Base-by-base conservation (phyloP, 129 eudicot species). In the Apium graveolens region DNA sequence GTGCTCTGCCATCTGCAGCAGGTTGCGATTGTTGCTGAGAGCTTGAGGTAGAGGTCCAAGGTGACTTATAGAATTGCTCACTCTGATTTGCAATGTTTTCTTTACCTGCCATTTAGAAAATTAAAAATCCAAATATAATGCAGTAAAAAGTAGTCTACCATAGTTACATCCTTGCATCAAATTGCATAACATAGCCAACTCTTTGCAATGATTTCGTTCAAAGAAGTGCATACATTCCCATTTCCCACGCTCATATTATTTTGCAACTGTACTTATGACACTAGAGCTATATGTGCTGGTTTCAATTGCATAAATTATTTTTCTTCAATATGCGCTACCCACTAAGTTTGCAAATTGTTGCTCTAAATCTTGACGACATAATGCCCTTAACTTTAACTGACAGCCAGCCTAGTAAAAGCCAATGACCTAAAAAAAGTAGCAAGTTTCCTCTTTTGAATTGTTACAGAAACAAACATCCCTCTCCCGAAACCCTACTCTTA, bases 31-130 rank as follows among this genome's bases (percentile, higher is more conserved):
- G 87, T 48, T 89, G 91, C 63, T 84, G 97, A 8, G 84, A 75
- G 77, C 81, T 78, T 43, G 92, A 83, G 78, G 80, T 82, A 66
- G 71, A 85, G 70, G 89, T 83, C 81, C 79, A 78, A 79, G 85
- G 85, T 21, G 89, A 86, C 78, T 84, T 88, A 55, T 81, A 87
- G 74, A 84, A 80, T 43, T 78, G 78, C 60, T 84, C 90, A 39
- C 83, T 81, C 78, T 77, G 81, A 78, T 88, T 81, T 43, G 86
- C 83, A 76, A 76, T 81, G 76, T 87, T 90, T 84, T 84, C 96
- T 81, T 83, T 89, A 81, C 98, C 98, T 91, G 91, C 70, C 83
- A 86, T 80, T 65, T 73, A 82, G 79, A 60, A 20, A 60, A 9
- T 60, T 46, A 44, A 85, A 60, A 68, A 79, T 84, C 85, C 84